Percentiles rank a stretch among this genome's conserved stretches.
These are phyloP conservation scores for Protomyces macrosporus DNA, from an alignment of 1,139 yeast genomes.

Conservation along the genomic window DNA sequence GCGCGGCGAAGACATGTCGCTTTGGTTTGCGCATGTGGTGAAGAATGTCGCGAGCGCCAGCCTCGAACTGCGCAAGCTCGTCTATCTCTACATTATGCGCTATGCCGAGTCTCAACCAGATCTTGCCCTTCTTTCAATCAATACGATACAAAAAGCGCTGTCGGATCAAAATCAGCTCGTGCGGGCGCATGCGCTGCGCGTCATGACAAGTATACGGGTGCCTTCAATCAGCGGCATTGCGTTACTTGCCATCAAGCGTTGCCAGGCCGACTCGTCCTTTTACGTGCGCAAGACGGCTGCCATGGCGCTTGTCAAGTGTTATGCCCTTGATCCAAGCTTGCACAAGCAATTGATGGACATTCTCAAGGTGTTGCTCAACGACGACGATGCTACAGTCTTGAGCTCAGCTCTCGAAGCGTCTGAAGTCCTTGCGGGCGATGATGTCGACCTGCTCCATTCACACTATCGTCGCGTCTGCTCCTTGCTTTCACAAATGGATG, in stretches of 20 bases:
- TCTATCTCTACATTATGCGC: slow-evolving; percentile 66
- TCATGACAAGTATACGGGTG: slow-evolving; percentile 74
- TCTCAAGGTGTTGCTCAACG: slow-evolving; percentile 55
- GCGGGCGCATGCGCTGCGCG: slow-evolving; percentile 69
- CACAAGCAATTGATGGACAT: slow-evolving; percentile 48
- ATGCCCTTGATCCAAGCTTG: slow-evolving; percentile 44
- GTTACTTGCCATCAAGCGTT: slow-evolving; percentile 63
- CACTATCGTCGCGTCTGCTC: slow-evolving; percentile 60
- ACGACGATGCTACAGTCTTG: slow-evolving; percentile 60
- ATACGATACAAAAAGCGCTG: slow-evolving; percentile 81
- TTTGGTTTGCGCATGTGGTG: slow-evolving; percentile 79
- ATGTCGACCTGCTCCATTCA: slow-evolving; percentile 65
- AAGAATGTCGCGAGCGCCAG: slow-evolving; percentile 76
- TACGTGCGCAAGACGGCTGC: slow-evolving; percentile 77
- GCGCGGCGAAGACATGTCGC: slow-evolving; percentile 53
- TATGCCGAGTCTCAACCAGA: slow-evolving; percentile 86
- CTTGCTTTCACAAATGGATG: slow-evolving; percentile 55
- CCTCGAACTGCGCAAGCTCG: slow-evolving; percentile 66
- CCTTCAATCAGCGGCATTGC: slow-evolving; percentile 77
- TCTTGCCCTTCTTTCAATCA: slow-evolving; percentile 77
- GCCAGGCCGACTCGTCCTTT: slow-evolving; percentile 67
- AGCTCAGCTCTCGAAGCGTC: slow-evolving; percentile 62
- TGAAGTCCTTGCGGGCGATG: slow-evolving; percentile 51
- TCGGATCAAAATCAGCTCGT: slow-evolving; percentile 62
- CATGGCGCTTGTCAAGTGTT: slow-evolving; percentile 65